phyloP scores from a whole-genome alignment of 1,284 basidiomycete species.

The Heterobasidion parviporum region DNA sequence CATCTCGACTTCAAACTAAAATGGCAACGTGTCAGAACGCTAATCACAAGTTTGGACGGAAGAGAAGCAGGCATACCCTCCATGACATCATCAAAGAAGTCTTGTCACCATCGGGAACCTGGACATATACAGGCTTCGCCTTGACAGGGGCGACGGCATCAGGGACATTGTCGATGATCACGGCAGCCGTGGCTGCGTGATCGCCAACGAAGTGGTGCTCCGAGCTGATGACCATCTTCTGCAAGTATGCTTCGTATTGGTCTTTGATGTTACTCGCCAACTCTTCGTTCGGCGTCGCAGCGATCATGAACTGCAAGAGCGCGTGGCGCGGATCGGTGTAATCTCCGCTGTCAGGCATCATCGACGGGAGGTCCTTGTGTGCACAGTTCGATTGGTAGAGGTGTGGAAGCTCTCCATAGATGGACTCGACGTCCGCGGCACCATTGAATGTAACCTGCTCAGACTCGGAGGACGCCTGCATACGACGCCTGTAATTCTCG shows the following conservation, averaged over 20 bases:
- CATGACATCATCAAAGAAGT: conserved; percentile 60
- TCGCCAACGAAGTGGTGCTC: conserved; percentile 44
- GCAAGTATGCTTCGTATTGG: conserved; percentile 41
- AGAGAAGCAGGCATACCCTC: conserved; percentile 38
- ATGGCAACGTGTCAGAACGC: conserved; percentile 3
- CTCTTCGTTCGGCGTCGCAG: conserved; percentile 53
- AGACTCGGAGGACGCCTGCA: conserved; percentile 23
- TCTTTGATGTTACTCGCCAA: conserved; percentile 42
- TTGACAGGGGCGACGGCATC: conserved; percentile 69
- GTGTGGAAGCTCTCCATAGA: conserved; percentile 31
- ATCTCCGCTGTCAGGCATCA: conserved; percentile 17
- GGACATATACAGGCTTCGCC: conserved; percentile 61
- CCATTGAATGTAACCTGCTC: conserved; percentile 20
- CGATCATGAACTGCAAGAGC: conserved; percentile 69
- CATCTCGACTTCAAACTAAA: conserved; percentile 79
- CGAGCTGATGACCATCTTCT: conserved; percentile 41
- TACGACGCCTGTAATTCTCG: conserved; percentile 15
- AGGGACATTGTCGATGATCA: conserved; percentile 52
- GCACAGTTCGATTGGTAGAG: conserved; percentile 49
- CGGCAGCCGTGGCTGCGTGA: conserved; percentile 28
- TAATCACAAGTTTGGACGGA: not conserved
- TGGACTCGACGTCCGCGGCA: conserved; percentile 9
- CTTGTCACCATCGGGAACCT: conserved; percentile 52
- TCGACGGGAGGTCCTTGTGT: not conserved
- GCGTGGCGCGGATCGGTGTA: conserved; percentile 41